Evolutionary conservation across 1,139 yeast species (phyloP).

Genomic region (Meyerozyma sp.): DNA sequence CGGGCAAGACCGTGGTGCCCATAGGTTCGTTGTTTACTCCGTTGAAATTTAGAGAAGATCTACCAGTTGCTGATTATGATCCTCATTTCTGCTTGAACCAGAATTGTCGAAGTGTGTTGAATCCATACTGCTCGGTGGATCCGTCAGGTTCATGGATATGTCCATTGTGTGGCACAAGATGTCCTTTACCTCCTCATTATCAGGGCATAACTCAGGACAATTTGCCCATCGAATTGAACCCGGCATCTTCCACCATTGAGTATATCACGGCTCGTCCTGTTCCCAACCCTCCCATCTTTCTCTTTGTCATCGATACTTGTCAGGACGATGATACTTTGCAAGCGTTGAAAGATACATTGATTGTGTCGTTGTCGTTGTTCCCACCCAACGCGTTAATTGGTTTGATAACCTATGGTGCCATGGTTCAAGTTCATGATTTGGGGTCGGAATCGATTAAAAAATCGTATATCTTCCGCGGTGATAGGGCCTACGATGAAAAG

Average conservation of each 20-base stretch:
- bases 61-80: conserved; percentile 82
- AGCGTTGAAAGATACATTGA: conserved; percentile 82
- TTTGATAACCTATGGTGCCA: conserved; percentile 88
- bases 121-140: conserved; percentile 86
- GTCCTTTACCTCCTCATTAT: conserved; percentile 86
- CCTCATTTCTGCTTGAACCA: conserved; percentile 80
- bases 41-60: conserved; percentile 69
- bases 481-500: conserved; percentile 75
- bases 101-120: conserved; percentile 79
- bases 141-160: conserved; percentile 86
- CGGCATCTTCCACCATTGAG: conserved; percentile 81
- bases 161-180: conserved; percentile 78
- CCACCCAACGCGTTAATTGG: conserved; percentile 96
- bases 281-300: conserved; percentile 86
- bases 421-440: conserved; percentile 90
- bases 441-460: conserved; percentile 74
- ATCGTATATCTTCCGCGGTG: conserved; percentile 89
- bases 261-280: conserved; percentile 87
- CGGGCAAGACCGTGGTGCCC: conserved; percentile 89
- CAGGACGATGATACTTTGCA: conserved; percentile 91
- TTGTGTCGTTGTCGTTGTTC: conserved; percentile 72
- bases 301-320: conserved; percentile 88
- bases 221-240: conserved; percentile 81
- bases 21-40: conserved; percentile 95
- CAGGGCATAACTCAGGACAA: conserved; percentile 78